A percentile compares a stretch with the other conserved stretches of the same genome.
Conservation (phyloP, 2,329 filamentous ascomycete genomes). For the Drechslerella dactyloides region DNA sequence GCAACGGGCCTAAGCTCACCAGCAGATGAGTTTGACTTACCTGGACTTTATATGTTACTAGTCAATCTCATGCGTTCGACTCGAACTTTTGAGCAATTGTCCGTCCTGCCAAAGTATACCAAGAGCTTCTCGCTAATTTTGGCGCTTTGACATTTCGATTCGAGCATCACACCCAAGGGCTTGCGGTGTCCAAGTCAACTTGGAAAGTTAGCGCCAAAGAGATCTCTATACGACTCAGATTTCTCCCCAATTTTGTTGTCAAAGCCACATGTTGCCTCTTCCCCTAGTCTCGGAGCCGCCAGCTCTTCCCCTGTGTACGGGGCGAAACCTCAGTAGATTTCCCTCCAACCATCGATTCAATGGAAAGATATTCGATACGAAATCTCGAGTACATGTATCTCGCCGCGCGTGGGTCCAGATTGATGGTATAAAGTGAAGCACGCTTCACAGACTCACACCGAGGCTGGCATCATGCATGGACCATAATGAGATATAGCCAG, state of each 20-base stretch:
- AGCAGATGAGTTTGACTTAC: slow-evolving; percentile 7
- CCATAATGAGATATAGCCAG: too few species aligned
- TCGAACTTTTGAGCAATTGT: neutral
- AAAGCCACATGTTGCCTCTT: slow-evolving; percentile 26
- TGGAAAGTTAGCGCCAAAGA: slow-evolving; percentile 11
- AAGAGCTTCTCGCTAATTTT: slow-evolving; percentile 7
- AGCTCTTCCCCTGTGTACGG: too few species aligned
- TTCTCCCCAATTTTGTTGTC: slow-evolving; percentile 15
- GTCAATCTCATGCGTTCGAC: too few species aligned
- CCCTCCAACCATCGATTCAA: too few species aligned
- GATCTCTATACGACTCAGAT: slow-evolving; percentile 11
- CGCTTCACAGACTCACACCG: too few species aligned
- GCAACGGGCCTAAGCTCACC: slow-evolving; percentile 31
- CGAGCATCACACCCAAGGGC: slow-evolving; percentile 10
- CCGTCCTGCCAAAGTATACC: neutral
- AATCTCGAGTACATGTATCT: too few species aligned
- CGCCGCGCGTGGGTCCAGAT: too few species aligned
- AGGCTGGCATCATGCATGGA: too few species aligned
- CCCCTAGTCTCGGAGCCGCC: too few species aligned
- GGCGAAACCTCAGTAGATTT: too few species aligned
- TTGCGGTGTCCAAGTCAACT: slow-evolving; percentile 13
- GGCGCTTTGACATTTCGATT: slow-evolving; percentile 34
- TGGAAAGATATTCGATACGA: too few species aligned
- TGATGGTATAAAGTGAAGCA: too few species aligned
- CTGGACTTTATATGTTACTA: neutral